Base-by-base conservation (phyloP, 176 grass and related monocot genomes). In the Olyra latifolia region DNA sequence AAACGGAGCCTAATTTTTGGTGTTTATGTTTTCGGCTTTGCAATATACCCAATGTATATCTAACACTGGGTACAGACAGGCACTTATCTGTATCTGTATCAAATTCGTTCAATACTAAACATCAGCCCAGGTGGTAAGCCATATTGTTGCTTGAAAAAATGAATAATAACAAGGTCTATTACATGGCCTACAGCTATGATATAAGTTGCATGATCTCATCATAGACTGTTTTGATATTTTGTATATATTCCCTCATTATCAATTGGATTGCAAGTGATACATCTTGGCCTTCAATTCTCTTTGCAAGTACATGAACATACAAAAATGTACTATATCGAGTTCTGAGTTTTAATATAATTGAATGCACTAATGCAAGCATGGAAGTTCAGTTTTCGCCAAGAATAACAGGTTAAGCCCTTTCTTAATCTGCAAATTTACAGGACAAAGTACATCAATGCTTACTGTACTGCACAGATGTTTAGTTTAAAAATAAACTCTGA, bases 61-160 rank as follows among this genome's bases (percentile, higher is more conserved):
- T 10, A 15, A 35, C 63, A 39, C 44, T 19, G 32, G n/a, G n/a
- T 46, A 57, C 1, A 72, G 20, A 61, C n/a, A 72, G 25, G 62
- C 3, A 78, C 19, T 62, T 76, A 11, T 14, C 20, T 50, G 28
- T 76, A 11, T 14, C 20, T 50, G 28, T 16, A 35, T 30, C 17
- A 70, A 59, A 59, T 11, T 4, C 15, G 12, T 14, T 28, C 40
- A 22, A 24, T 80, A 23, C 52, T 80, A 54, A 12, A 59, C 8
- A 46, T n/a, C 52, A 3, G 58, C 64, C 17, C 38, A 58, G 10
- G 35, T 69, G 49, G 58, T 7, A 80, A 58, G 50, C 41, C 25
- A 70, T 46, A 58, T 58, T 70, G 78, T 28, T 30, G 25, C 16
- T 32, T 70, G 65, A 44, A 80, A 63, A 70, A 69, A 80, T 6